These are phyloP conservation scores for Phytophthora uliginosa DNA, from an alignment of 352 stramenopile species.

Conservation along the genomic window DNA sequence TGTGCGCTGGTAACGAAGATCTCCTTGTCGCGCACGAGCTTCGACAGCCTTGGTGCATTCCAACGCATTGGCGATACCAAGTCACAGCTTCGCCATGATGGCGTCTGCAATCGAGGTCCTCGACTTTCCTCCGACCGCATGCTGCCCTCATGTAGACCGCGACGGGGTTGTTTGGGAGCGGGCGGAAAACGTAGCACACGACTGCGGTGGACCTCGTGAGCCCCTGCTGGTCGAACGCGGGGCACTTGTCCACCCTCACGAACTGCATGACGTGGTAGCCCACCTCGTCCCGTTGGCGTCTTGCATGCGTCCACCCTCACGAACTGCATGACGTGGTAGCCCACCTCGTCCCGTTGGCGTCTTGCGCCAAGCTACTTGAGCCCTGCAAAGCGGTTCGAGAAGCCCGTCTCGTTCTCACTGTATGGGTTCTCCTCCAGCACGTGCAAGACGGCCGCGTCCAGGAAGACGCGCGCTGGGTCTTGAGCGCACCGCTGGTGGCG, in stretches of 20 bases:
- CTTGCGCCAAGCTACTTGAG: conserved; percentile 80
- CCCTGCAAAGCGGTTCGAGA: conserved; percentile 62
- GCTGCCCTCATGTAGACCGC: conserved; percentile 75
- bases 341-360: too few species aligned
- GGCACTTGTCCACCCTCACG: conserved; percentile 59
- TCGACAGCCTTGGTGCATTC: conserved; percentile 72
- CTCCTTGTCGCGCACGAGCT: conserved; percentile 61
- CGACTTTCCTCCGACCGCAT: conserved; percentile 63
- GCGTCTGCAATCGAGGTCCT: conserved; percentile 65
- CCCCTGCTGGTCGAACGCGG: conserved; percentile 64
- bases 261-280: conserved; percentile 76
- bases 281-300: conserved; percentile 62
- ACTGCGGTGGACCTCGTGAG: conserved; percentile 60
- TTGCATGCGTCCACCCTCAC: too few species aligned
- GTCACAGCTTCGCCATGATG: conserved; percentile 70
- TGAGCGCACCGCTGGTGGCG: conserved; percentile 50
- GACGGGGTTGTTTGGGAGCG: conserved; percentile 56
- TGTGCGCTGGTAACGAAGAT: conserved; percentile 56
- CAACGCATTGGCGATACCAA: conserved; percentile 60
- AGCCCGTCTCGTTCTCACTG: conserved; percentile 59
- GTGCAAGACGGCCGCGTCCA: conserved; percentile 68
- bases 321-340: conserved; percentile 76
- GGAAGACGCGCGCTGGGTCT: conserved; percentile 68
- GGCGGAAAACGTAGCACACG: conserved; percentile 76
- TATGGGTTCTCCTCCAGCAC: conserved; percentile 66